A percentile compares a stretch with the other conserved stretches of the same genome.
phyloP scores from a whole-genome alignment of 371 early-diverging fungal species.

The Blakeslea trispora region DNA sequence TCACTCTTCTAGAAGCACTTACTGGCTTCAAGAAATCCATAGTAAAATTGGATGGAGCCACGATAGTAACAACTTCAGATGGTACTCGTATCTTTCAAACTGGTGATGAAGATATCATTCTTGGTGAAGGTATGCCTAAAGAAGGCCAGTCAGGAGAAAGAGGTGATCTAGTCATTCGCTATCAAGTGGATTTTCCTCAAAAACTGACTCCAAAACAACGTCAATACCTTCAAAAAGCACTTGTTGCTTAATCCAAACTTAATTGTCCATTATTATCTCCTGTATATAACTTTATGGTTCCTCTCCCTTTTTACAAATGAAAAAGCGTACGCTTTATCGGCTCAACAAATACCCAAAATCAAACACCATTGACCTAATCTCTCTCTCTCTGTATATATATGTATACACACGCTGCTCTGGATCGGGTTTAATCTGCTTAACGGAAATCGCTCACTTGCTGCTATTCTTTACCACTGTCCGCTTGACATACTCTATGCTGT shows the following conservation, averaged over 20 bases:
- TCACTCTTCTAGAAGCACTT: conserved; percentile 81
- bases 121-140: conserved; percentile 94
- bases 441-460: no score
- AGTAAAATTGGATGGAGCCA: conserved; percentile 77
- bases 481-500: no score
- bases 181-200: conserved; percentile 75
- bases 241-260: conserved; percentile 2
- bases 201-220: conserved; percentile 70
- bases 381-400: no score
- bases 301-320: no score
- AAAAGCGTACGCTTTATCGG: no score
- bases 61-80: conserved; percentile 29
- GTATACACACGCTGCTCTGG: no score
- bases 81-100: conserved; percentile 53
- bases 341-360: no score
- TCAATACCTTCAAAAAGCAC: conserved; percentile 8
- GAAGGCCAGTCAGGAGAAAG: conserved; percentile 72
- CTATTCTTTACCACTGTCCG: no score
- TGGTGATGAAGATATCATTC: conserved; percentile 69
- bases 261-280: no score
- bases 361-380: no score
- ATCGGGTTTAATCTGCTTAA: no score
- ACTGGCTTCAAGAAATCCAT: conserved; percentile 69
- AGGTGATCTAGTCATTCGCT: conserved; percentile 80
- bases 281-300: no score